A percentile compares a stretch with the other conserved stretches of the same genome.
Evolutionary conservation across 345 rosid species (phyloP).

Genomic region (Streptanthus diversifolius): DNA sequence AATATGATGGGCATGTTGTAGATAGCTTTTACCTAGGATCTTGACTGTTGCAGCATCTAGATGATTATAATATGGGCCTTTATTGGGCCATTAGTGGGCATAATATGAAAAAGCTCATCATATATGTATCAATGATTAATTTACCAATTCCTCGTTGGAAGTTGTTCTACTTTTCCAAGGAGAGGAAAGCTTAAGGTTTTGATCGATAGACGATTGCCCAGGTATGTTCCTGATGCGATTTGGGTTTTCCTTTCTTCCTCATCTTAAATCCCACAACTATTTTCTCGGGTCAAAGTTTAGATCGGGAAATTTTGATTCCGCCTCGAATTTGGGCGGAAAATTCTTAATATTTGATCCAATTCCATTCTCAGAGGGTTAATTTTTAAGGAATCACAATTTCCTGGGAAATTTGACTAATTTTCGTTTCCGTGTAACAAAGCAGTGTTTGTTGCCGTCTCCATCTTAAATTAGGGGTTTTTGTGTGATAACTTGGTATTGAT

Average conservation of each 20-base stretch:
- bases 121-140: no score
- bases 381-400: background rate
- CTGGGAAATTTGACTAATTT: background rate
- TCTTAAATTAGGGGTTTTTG: background rate
- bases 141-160: no score
- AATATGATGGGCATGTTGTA: background rate
- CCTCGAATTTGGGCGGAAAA: background rate
- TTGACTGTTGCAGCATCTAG: no score
- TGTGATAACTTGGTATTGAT: background rate
- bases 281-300: background rate
- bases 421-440: background rate
- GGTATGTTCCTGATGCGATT: constrained; percentile 12
- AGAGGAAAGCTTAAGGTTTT: background rate
- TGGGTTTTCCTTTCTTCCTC: background rate
- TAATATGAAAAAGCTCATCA: no score
- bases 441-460: background rate
- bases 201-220: constrained; percentile 3
- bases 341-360: background rate
- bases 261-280: background rate
- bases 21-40: no score
- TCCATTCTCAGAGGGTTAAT: background rate
- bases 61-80: no score
- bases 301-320: background rate
- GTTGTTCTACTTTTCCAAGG: constrained; percentile 10
- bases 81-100: no score